Conservation (phyloP, 345 rosid genomes). For the Diplotaxis tenuifolia region DNA sequence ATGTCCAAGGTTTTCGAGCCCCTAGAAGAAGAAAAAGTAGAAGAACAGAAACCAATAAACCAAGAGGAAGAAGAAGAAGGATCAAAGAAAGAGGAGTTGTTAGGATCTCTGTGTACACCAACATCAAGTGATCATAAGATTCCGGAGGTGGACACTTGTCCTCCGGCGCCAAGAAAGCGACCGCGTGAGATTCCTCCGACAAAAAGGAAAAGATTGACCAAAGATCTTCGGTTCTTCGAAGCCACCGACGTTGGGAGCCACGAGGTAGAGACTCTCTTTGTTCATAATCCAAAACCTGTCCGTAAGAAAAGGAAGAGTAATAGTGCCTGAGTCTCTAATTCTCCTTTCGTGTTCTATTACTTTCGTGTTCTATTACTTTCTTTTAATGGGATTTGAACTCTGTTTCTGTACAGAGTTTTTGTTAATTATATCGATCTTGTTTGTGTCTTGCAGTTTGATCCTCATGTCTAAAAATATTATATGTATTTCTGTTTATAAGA, state of each 20-base stretch:
- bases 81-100: constrained; percentile 21
- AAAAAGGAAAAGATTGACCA: constrained; percentile 26
- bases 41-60: constrained; percentile 12
- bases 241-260: constrained; percentile 33
- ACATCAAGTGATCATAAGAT: constrained; percentile 39
- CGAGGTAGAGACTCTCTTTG: constrained; percentile 38
- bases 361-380: not conserved
- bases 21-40: constrained; percentile 18
- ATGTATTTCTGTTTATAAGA: not conserved
- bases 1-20: constrained; percentile 36
- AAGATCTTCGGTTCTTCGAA: constrained; percentile 38
- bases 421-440: not conserved
- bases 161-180: constrained; percentile 37
- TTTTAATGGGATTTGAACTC: not conserved
- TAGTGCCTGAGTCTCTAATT: too few relatives aligned
- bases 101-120: constrained; percentile 34
- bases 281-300: constrained; percentile 11
- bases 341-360: constrained; percentile 1
- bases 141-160: constrained; percentile 35
- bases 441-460: not conserved
- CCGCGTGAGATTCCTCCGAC: constrained; percentile 33
- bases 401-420: not conserved
- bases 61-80: constrained; percentile 21
- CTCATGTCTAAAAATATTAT: not conserved
- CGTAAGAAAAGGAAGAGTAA: constrained; percentile 31